These are phyloP conservation scores for Adansonia madagascariensis DNA, from an alignment of 441 rosid genomes.

Conservation along the genomic window DNA sequence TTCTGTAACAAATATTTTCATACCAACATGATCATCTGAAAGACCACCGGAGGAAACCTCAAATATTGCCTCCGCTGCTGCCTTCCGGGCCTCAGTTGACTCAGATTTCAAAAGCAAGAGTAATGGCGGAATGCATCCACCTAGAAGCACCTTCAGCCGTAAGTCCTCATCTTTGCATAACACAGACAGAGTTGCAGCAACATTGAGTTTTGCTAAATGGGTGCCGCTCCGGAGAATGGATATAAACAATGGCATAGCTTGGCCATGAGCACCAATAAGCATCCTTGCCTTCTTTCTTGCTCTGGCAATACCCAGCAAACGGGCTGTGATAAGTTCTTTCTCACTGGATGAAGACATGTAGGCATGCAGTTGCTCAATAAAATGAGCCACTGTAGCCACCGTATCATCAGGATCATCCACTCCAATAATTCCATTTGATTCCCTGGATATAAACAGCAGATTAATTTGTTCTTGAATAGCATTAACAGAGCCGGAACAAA, in stretches of 20 bases:
- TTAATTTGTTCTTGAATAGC: constrained; percentile 14
- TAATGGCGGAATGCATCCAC: constrained; percentile 91
- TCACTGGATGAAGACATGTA: constrained; percentile 67
- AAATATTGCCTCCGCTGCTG: constrained; percentile 82
- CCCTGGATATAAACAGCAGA: constrained; percentile 42
- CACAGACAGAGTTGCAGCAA: constrained; percentile 65
- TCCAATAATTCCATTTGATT: constrained; percentile 46
- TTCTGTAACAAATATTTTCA: constrained; percentile 84
- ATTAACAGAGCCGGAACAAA: constrained; percentile 15
- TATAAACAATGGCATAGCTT: constrained; percentile 87
- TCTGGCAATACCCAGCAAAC: constrained; percentile 72
- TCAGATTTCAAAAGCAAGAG: constrained; percentile 80
- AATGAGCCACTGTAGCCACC: constrained; percentile 65
- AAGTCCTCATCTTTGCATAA: constrained; percentile 81
- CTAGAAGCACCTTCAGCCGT: constrained; percentile 80
- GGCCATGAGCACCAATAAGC: constrained; percentile 69
- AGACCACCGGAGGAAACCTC: constrained; percentile 83
- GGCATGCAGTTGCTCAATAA: constrained; percentile 80
- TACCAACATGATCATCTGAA: constrained; percentile 80
- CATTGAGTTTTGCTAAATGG: constrained; percentile 64
- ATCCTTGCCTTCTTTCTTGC: constrained; percentile 74
- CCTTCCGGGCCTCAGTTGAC: constrained; percentile 70
- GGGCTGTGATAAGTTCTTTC: constrained; percentile 76
- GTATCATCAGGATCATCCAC: constrained; percentile 61
- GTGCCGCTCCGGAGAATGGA: constrained; percentile 81